phyloP scores from a whole-genome alignment of 768 basidiomycete species.

The Lactifluus hygrophoroides region DNA sequence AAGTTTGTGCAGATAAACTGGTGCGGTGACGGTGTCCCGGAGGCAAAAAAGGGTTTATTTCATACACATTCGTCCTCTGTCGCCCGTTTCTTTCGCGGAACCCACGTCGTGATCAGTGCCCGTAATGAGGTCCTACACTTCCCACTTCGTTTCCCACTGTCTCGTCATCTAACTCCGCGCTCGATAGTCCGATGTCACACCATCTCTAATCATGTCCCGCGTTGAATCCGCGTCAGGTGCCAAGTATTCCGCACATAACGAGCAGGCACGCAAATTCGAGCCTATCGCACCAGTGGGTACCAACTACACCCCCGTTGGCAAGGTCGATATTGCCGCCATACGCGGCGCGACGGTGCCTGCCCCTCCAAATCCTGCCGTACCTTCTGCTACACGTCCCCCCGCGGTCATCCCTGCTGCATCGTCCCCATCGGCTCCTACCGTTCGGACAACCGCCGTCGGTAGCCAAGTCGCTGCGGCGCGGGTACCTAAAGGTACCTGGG shows the following conservation, averaged over 20 bases:
- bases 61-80: constrained; percentile 80
- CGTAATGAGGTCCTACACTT: constrained; percentile 61
- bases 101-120: constrained; percentile 80
- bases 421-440: constrained; percentile 32
- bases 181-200: constrained; percentile 69
- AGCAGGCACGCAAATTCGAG: constrained; percentile 60
- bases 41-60: constrained; percentile 85
- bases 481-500: constrained; percentile 52
- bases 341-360: constrained; percentile 25
- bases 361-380: constrained; percentile 16
- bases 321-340: constrained; percentile 56
- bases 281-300: constrained; percentile 79
- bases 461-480: constrained; percentile 30
- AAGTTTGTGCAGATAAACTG: constrained; percentile 97
- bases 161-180: background rate
- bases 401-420: constrained; percentile 28
- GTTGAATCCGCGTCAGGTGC: constrained; percentile 88
- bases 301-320: constrained; percentile 67
- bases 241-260: constrained; percentile 79
- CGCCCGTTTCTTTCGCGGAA: constrained; percentile 68
- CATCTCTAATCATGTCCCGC: constrained; percentile 72
- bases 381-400: constrained; percentile 36
- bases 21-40: constrained; percentile 97
- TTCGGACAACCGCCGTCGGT: constrained; percentile 21
- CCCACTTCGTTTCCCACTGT: background rate